Evolutionary conservation across 2,329 filamentous ascomycete genomes (phyloP), one percentile per base, ranked within the genome.

Genomic region (Verticillium klebahnii): DNA sequence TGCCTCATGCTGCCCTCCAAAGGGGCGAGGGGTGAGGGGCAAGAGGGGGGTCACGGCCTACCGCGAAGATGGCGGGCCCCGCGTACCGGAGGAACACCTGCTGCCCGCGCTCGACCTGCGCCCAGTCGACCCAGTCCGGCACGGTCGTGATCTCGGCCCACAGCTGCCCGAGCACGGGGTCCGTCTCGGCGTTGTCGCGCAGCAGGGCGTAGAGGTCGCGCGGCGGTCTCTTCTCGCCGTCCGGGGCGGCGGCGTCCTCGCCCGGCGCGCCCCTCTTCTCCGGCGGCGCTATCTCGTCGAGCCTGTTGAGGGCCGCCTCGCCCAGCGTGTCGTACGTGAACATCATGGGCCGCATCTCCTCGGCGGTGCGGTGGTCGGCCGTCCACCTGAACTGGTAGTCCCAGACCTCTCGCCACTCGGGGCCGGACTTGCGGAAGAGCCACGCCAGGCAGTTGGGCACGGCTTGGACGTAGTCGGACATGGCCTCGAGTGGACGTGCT

Each of bases 31-130:
- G n/a, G n/a, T n/a, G n/a, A n/a, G n/a, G n/a, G n/a, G n/a, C n/a
- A n/a, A n/a, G n/a, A n/a, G n/a, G n/a, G n/a, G n/a, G 2, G 12
- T n/a, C 8, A 15, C 5, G 39, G 39, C 74, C 68, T 69, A 80
- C 80, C 11, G 77, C 86, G 8, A 87, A 89, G 23, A 92, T 73
- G 25, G 84, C 83, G 1, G 89, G 85, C 0, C 85, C 86, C 19
- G 85, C 89, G 72, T 93, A 93, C 39, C 90, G 85, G 72, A 91
- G 93, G 69, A 93, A 92, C 0, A 92, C 84, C 67, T 90, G 85
- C 71, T 94, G 90, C 0, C 90, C 91, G 68, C 90, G 80, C 63
- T 82, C 79, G 61, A 94, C 88, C 70, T 92, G 89, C 2, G 83
- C 82, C 90, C 89, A 93, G 70, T 93, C 86, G 2, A 93, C 90